Percentiles rank a stretch among this genome's conserved stretches.
phyloP scores from a whole-genome alignment of 1,139 yeast genomes.

The Suhomyces taliae region DNA sequence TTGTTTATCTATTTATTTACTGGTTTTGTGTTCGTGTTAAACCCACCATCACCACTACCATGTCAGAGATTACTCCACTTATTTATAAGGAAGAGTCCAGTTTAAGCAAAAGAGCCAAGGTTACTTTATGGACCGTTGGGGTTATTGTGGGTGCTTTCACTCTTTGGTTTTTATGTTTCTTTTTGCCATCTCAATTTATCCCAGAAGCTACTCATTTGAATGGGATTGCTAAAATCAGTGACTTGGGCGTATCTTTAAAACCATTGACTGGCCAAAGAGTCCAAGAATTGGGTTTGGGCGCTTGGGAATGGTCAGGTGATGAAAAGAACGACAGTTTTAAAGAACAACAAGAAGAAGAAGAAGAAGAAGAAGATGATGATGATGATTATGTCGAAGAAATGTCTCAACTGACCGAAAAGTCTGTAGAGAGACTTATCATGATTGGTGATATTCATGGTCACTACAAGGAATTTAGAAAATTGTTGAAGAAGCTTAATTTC shows the following conservation, averaged over 20 bases:
- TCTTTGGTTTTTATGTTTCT: constrained; percentile 34
- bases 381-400: neutral
- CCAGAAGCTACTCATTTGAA: constrained; percentile 33
- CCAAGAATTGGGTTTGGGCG: constrained; percentile 17
- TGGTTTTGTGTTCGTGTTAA: too few relatives aligned
- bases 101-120: constrained; percentile 18
- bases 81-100: constrained; percentile 19
- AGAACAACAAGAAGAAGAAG: neutral
- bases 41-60: neutral
- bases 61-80: constrained; percentile 19
- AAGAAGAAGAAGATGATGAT: constrained; percentile 5
- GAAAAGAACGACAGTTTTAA: constrained; percentile 5
- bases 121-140: constrained; percentile 16
- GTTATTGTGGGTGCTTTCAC: constrained; percentile 18
- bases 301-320: constrained; percentile 4
- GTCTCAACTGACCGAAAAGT: neutral
- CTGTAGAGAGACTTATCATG: constrained; percentile 53
- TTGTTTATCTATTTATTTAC: too few relatives aligned
- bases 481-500: constrained; percentile 51
- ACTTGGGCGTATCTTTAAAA: constrained; percentile 24
- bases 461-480: constrained; percentile 49
- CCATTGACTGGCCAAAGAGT: constrained; percentile 23
- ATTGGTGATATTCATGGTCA: constrained; percentile 93
- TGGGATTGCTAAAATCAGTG: constrained; percentile 28
- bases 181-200: constrained; percentile 35